These are phyloP conservation scores for Inonotus hispidus DNA, from an alignment of 1,284 basidiomycete genomes.

Conservation along the genomic window DNA sequence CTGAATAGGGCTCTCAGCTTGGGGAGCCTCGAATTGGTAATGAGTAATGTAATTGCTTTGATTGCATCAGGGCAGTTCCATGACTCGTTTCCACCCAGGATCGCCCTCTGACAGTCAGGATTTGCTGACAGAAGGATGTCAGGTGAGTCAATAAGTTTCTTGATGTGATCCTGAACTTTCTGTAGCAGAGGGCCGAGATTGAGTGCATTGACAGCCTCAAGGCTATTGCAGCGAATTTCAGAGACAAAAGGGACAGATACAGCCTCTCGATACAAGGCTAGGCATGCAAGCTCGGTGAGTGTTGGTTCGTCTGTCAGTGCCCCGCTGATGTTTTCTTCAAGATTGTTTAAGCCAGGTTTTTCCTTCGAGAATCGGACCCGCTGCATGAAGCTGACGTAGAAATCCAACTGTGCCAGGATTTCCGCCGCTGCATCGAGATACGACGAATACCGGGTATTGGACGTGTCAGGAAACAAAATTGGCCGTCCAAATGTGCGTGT, in stretches of 20 bases:
- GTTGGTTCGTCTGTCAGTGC: slow-evolving; percentile 29
- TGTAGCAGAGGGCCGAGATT: slow-evolving; percentile 27
- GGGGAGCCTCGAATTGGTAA: background rate
- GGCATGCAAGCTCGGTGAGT: slow-evolving; percentile 31
- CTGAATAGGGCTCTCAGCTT: background rate
- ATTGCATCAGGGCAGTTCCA: slow-evolving; percentile 1
- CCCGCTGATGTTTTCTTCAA: slow-evolving; percentile 29
- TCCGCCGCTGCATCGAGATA: slow-evolving; percentile 25
- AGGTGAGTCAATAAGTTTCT: slow-evolving; percentile 23
- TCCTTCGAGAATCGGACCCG: slow-evolving; percentile 27
- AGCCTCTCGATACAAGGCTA: slow-evolving; percentile 29
- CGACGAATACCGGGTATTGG: slow-evolving; percentile 30
- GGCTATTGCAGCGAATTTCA: slow-evolving; percentile 21
- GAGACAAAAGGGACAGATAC: slow-evolving; percentile 30
- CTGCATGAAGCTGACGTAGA: slow-evolving; percentile 24
- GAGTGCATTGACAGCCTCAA: slow-evolving; percentile 21
- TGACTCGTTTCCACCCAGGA: slow-evolving; percentile 8
- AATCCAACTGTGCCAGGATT: slow-evolving; percentile 22
- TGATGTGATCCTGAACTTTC: slow-evolving; percentile 21
- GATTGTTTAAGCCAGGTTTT: slow-evolving; percentile 20
- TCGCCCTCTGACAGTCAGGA: slow-evolving; percentile 1
- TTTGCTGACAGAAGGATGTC: slow-evolving; percentile 19
- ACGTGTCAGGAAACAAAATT: slow-evolving; percentile 24
- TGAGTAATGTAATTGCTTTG: background rate
- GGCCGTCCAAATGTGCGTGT: background rate